phyloP scores from a whole-genome alignment of 192 early-diverging fungal species.

The Geranomyces michiganensis region DNA sequence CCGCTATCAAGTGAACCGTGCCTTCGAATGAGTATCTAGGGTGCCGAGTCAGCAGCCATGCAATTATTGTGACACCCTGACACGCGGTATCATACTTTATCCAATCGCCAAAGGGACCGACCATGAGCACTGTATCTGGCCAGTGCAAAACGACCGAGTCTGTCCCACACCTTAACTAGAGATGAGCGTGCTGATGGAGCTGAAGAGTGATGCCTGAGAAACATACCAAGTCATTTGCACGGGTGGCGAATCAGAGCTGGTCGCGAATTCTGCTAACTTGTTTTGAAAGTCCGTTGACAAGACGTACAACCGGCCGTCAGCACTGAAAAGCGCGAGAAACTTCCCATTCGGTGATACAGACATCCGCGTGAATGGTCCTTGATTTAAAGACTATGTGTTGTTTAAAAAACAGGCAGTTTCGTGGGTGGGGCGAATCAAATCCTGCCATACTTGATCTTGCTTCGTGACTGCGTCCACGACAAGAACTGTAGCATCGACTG shows the following conservation, averaged over 20 bases:
- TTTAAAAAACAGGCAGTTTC: no score
- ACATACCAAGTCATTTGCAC: conserved; percentile 75
- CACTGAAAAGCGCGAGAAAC: conserved; percentile 83
- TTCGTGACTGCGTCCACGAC: conserved; percentile 76
- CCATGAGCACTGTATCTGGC: conserved; percentile 79
- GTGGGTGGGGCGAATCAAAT: no score
- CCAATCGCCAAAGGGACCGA: conserved; percentile 93
- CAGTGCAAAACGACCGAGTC: conserved; percentile 90
- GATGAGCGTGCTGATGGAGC: conserved; percentile 7
- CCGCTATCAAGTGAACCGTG: conserved; percentile 79
- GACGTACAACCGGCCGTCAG: conserved; percentile 80
- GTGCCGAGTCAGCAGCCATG: not conserved
- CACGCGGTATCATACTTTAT: conserved; percentile 59
- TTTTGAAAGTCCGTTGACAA: conserved; percentile 95
- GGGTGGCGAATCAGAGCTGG: conserved; percentile 65
- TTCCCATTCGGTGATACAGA: conserved; percentile 94
- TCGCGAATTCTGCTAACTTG: conserved; percentile 83
- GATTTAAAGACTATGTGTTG: conserved; percentile 69
- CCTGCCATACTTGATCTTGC: conserved; percentile 70
- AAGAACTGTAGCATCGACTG: conserved; percentile 76
- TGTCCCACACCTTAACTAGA: conserved; percentile 80
- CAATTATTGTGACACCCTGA: not conserved
- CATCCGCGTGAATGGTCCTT: conserved; percentile 89
- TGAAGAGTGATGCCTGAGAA: not conserved
- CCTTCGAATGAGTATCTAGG: conserved; percentile 65